These are phyloP conservation scores for Tilletia walkeri DNA, from an alignment of 1,284 basidiomycete species.

Conservation along the genomic window DNA sequence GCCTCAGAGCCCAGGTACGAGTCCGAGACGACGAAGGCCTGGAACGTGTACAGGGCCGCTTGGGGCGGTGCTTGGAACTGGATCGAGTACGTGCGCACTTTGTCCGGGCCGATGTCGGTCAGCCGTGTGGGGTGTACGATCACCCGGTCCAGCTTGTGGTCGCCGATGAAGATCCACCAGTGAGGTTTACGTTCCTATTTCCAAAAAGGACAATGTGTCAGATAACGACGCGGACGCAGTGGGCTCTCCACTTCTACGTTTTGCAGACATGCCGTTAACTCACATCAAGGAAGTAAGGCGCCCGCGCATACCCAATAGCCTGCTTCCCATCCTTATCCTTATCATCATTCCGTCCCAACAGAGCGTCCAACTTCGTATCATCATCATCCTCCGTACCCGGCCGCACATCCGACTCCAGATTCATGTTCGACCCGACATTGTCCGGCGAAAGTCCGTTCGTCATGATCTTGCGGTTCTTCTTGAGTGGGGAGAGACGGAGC, in stretches of 20 bases:
- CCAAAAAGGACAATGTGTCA: background rate
- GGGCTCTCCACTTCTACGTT: background rate
- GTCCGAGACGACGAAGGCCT: slow-evolving; percentile 79
- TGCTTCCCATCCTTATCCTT: slow-evolving; percentile 57
- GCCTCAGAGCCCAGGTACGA: slow-evolving; percentile 79
- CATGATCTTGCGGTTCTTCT: slow-evolving; percentile 43
- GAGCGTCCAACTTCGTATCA: slow-evolving; percentile 24
- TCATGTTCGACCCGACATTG: slow-evolving; percentile 45
- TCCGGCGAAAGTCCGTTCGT: slow-evolving; percentile 28
- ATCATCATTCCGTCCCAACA: slow-evolving; percentile 18
- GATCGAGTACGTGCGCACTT: slow-evolving; percentile 79
- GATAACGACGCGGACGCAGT: background rate
- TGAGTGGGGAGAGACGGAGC: slow-evolving; percentile 67
- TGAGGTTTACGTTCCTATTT: slow-evolving; percentile 45
- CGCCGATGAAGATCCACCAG: slow-evolving; percentile 69
- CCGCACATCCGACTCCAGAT: slow-evolving; percentile 55
- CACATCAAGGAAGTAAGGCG: slow-evolving; percentile 85
- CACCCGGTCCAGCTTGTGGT: slow-evolving; percentile 82
- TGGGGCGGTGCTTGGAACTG: slow-evolving; percentile 92
- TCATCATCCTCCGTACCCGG: slow-evolving; percentile 41
- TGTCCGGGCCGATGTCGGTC: slow-evolving; percentile 62
- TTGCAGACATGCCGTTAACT: slow-evolving; percentile 37
- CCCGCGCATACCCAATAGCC: slow-evolving; percentile 71
- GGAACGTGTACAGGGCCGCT: slow-evolving; percentile 84
- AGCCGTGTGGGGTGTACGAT: slow-evolving; percentile 87